Conservation (phyloP, 305 asterid species). For the Fraxinus xanthoxyloides region DNA sequence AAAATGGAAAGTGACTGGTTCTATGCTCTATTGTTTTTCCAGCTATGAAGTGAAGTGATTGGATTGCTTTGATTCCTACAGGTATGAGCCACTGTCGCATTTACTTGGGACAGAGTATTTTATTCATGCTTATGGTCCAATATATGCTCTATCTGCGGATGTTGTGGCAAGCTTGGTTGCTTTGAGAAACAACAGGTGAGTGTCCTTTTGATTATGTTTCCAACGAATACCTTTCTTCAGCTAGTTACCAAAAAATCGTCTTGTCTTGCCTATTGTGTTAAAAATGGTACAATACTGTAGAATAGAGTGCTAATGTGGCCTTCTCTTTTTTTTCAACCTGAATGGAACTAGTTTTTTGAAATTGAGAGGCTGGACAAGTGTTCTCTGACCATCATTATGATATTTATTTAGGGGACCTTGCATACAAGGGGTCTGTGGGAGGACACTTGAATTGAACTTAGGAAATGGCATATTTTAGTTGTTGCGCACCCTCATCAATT, state of each 20-base stretch:
- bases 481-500: background rate
- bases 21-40: background rate
- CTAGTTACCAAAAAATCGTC: background rate
- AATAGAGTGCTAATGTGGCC: background rate
- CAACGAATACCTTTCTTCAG: conserved; percentile 6
- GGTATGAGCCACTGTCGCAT: conserved; percentile 86
- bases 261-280: background rate
- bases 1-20: conserved; percentile 8
- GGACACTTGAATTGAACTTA: background rate
- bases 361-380: background rate
- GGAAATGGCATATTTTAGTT: background rate
- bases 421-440: background rate
- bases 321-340: background rate
- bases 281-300: background rate
- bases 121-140: conserved; percentile 95
- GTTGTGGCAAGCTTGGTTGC: conserved; percentile 94
- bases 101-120: conserved; percentile 94
- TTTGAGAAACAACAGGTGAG: conserved; percentile 66
- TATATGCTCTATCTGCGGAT: conserved; percentile 93
- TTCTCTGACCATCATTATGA: background rate
- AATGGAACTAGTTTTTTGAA: background rate
- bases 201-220: conserved; percentile 23
- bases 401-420: background rate
- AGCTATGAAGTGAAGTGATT: conserved; percentile 10
- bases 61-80: conserved; percentile 36